Evolutionary conservation across 2,329 filamentous ascomycete species (phyloP), one percentile per base, ranked within the genome.

Genomic region (Trichophyton benhamiae): DNA sequence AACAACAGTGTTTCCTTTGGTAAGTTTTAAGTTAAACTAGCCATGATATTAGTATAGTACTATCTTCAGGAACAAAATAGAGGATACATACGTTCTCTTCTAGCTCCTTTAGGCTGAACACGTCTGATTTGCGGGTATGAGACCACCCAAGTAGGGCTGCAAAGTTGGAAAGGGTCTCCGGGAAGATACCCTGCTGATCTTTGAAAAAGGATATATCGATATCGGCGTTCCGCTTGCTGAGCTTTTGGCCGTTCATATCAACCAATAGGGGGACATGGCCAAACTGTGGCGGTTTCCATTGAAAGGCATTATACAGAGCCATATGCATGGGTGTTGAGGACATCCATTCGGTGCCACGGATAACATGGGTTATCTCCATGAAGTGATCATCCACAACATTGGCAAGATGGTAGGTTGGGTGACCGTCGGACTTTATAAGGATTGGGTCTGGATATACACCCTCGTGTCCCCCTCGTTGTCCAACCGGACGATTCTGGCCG

Each of bases 351-450:
- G 87, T 87, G 60, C 92, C 94, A 48, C 94, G 86, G 62, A 99
- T 88, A 13, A 99, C 94, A 73, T 97, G 92, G 0, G 91, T 96
- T 66, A 99, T 95, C 63, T 89, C 78, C 94, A 99, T 99, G 63
- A 87, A 79, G 72, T 96, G 89, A 70, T 99, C 94, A 70, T 99
- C 94, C 3, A 99, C 87, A 7, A 99, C 92, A 70, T 97, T 99
- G 3, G 94, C 94, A 64, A 99, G 86, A 73, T 99, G 94, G 70
- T 99, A 99, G 0, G 95, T 99, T 0, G 94, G 94, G 65, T 88
- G 88, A 0, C 91, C 91, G 71, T 99, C 94, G 0, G 86, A 87
- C 74, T 99, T 99, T 63, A 96, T 78, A 46, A 99, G 79, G 63
- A 99, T 88, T 20, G 91, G 92, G 69, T 97, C 91, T 66, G 94